phyloP scores from a whole-genome alignment of 495 filamentous ascomycete genomes.

The Endocarpon pusillum region DNA sequence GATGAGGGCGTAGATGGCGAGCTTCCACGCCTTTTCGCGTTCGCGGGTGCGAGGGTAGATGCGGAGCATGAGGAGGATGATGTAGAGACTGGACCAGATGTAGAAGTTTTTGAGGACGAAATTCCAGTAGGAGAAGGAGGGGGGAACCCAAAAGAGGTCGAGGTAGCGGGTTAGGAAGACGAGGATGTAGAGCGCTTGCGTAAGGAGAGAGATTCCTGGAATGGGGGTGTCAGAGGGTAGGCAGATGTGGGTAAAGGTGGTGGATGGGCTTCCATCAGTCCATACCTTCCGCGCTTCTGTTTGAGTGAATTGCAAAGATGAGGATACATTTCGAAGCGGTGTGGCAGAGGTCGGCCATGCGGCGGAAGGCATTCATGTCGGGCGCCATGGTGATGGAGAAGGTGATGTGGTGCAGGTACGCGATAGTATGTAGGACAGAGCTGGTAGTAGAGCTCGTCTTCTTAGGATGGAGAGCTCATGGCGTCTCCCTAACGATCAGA shows the following conservation, averaged over 20 bases:
- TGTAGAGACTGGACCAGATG: conserved; percentile 69
- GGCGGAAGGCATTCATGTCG: conserved; percentile 49
- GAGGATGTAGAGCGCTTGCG: conserved; percentile 68
- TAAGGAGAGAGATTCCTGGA: conserved; percentile 80
- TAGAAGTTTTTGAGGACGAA: conserved; percentile 72
- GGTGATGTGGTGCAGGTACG: not conserved
- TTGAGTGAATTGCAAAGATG: conserved; percentile 79
- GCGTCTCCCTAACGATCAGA: too few relatives aligned
- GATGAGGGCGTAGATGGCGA: conserved; percentile 46
- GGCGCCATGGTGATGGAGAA: not conserved
- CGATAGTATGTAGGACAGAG: not conserved
- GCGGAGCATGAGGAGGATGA: conserved; percentile 70
- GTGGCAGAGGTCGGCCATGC: conserved; percentile 69
- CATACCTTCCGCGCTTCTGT: conserved; percentile 73
- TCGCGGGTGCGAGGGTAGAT: conserved; percentile 79
- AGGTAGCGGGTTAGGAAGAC: conserved; percentile 83
- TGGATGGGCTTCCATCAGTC: too few relatives aligned
- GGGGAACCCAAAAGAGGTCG: conserved; percentile 44
- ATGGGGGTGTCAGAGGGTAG: conserved; percentile 6
- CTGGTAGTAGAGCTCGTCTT: not conserved
- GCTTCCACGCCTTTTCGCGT: conserved; percentile 77
- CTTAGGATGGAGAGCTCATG: not conserved
- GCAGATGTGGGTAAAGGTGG: conserved; percentile 1
- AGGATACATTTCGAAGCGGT: conserved; percentile 73
- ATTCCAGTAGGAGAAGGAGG: conserved; percentile 35